Evolutionary conservation across 164 flowering plant species (phyloP).

Genomic region (Vitis cinerea): DNA sequence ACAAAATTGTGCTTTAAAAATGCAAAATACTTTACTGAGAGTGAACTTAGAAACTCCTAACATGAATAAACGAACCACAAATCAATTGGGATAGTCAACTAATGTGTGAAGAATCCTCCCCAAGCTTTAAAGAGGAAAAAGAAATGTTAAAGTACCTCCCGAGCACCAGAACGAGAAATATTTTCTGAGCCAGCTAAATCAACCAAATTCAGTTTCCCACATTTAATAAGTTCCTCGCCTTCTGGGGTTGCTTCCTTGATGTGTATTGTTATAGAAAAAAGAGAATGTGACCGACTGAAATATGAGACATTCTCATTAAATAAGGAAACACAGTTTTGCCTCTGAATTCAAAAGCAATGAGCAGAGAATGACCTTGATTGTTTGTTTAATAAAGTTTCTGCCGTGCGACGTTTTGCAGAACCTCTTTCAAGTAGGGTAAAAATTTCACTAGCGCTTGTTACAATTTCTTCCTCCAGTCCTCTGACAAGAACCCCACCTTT

Average conservation of each 20-base stretch:
- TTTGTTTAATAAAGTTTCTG: conserved; percentile 89
- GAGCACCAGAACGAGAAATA: conserved; percentile 98
- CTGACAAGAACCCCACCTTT: conserved; percentile 97
- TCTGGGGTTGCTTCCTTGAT: conserved; percentile 96
- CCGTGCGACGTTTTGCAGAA: conserved; percentile 92
- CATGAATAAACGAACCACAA: not conserved
- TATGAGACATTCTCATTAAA: not conserved
- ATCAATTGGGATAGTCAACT: not conserved
- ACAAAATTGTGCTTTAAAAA: not conserved
- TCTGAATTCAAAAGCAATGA: not conserved
- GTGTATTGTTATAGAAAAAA: conserved; percentile 92
- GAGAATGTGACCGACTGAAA: conserved; percentile 94
- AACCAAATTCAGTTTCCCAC: conserved; percentile 95
- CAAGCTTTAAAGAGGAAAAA: no score
- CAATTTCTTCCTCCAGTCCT: conserved; percentile 96
- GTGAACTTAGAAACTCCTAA: not conserved
- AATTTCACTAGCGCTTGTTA: conserved; percentile 85
- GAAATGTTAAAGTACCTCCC: conserved; percentile 57
- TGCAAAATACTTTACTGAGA: not conserved
- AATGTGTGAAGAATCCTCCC: no score
- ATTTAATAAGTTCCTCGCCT: conserved; percentile 97
- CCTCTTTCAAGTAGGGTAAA: conserved; percentile 90
- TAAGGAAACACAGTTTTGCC: not conserved
- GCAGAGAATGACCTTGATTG: conserved; percentile 72
- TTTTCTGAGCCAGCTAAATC: conserved; percentile 99